Conservation (phyloP, 257 asterid species). For the Nicotiana tomentosiformis region DNA sequence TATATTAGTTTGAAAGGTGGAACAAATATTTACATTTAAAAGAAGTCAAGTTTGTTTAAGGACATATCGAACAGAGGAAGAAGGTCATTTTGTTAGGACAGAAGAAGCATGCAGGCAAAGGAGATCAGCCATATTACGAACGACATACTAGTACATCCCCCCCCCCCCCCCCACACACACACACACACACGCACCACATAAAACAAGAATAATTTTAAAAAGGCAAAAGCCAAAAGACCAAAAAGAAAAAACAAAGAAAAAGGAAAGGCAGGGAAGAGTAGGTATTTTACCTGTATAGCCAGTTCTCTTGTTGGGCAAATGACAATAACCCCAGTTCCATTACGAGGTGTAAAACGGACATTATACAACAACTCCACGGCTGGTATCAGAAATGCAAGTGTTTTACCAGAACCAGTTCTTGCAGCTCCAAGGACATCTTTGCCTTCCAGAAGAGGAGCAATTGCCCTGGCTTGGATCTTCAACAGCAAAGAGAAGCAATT, state of each 20-base stretch:
- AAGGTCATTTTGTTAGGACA: neutral
- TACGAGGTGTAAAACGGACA: slow-evolving; percentile 51
- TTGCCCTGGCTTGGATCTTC: slow-evolving; percentile 90
- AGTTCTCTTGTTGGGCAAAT: slow-evolving; percentile 98
- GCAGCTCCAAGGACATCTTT: slow-evolving; percentile 98
- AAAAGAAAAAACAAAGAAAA: neutral
- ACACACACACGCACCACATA: neutral
- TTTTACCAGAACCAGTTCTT: slow-evolving; percentile 96
- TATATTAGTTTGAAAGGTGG: neutral
- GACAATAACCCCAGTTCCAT: slow-evolving; percentile 86
- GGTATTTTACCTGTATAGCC: slow-evolving; percentile 68
- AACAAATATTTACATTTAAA: neutral
- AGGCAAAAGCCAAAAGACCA: too few species aligned
- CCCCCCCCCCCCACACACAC: neutral
- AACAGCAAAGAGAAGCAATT: slow-evolving; percentile 10
- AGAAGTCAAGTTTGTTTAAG: neutral
- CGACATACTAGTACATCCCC: neutral
- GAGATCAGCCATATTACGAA: neutral
- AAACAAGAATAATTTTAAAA: too few species aligned
- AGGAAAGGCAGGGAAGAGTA: neutral
- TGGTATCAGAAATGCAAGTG: slow-evolving; percentile 86
- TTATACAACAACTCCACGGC: slow-evolving; percentile 74
- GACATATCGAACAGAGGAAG: neutral
- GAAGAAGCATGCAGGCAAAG: neutral
- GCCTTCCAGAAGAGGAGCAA: slow-evolving; percentile 81